Base-by-base conservation (phyloP, 352 stramenopile genomes). In the Phytopythium chamaehyphon region DNA sequence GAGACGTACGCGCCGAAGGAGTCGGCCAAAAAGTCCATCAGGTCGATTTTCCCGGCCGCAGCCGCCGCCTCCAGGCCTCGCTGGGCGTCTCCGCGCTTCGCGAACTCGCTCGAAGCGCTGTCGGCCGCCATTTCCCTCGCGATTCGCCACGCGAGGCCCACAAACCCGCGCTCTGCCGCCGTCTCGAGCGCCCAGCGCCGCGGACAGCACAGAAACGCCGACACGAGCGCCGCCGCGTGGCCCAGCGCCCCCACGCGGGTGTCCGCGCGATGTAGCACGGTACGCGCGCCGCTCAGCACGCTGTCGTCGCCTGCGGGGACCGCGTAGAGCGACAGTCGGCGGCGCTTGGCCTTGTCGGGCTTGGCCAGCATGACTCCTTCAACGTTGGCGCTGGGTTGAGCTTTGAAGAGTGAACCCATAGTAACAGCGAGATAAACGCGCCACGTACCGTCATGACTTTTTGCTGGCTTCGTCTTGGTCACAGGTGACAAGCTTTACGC, bases 181-280 rank as follows among this genome's bases (percentile, higher is more conserved):
- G 5, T n/a, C 7, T 47, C 8, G 33, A 71, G 49, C n/a, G 59
- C 64, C 62, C 62, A 71, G 12, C 37, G 46, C 24, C 38, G 15
- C 14, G 58, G 61, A 3, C 16, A 24, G 42, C 67, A 59, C 26
- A 71, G 22, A 33, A 44, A 71, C 31, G 35, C 15, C 9, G 54
- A 64, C 8, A 67, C 12, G 11, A 60, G 42, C 6, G 44, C 23
- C 14, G 23, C 40, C 16, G 64, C 59, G 42, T 71, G 62, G 14
- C 28, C 26, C 1, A 71, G 50, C 28, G 58, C 58, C 18, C 46
- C 51, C n/a, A 71, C 14, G 19, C 39, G 50, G 9, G 47, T 42
- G 24, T 42, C 42, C 11, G 42, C 48, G n/a, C 47, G 45, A 5
- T 33, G 28, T 9, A 33, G 39, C 46, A 71, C 24, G 57, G 44